A percentile compares a stretch with the other conserved stretches of the same genome.
These are phyloP conservation scores for Scheffersomyces titani DNA, from an alignment of 1,139 yeast species.

Conservation along the genomic window DNA sequence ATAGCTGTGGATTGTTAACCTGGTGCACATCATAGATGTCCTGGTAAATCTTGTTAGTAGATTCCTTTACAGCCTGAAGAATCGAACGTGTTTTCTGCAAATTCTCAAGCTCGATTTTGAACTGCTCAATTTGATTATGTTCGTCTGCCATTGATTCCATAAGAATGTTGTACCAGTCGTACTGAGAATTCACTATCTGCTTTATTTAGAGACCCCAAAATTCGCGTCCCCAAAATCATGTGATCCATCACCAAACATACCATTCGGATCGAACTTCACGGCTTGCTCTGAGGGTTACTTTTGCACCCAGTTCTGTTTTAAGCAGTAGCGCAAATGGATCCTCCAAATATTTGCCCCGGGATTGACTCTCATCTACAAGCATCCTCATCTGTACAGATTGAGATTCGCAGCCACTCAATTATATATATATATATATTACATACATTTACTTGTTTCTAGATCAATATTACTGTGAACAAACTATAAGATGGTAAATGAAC, in stretches of 20 bases:
- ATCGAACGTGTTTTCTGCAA: slow-evolving; percentile 31
- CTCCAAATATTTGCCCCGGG: neutral
- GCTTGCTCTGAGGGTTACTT: neutral
- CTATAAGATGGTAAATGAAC: neutral
- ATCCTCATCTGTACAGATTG: neutral
- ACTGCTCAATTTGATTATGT: neutral
- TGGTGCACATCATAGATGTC: slow-evolving; percentile 23
- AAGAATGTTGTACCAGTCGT: neutral
- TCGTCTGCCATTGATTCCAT: slow-evolving; percentile 1
- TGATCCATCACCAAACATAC: slow-evolving; percentile 4
- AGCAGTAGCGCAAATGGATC: neutral
- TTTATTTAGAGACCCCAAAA: neutral
- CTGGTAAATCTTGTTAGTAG: slow-evolving; percentile 25
- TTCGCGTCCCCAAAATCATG: neutral
- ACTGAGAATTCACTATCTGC: too few relatives aligned
- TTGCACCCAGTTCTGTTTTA: neutral
- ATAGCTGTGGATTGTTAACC: slow-evolving; percentile 12
- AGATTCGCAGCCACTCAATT: neutral
- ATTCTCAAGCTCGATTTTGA: slow-evolving; percentile 17
- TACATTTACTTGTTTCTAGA: too few relatives aligned
- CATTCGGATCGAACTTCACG: slow-evolving; percentile 1
- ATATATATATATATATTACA: too few relatives aligned
- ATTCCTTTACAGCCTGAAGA: slow-evolving; percentile 28
- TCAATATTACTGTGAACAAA: too few relatives aligned
- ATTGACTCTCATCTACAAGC: neutral